Conservation (phyloP, 176 grass and related monocot genomes). For the Stipa capillata region DNA sequence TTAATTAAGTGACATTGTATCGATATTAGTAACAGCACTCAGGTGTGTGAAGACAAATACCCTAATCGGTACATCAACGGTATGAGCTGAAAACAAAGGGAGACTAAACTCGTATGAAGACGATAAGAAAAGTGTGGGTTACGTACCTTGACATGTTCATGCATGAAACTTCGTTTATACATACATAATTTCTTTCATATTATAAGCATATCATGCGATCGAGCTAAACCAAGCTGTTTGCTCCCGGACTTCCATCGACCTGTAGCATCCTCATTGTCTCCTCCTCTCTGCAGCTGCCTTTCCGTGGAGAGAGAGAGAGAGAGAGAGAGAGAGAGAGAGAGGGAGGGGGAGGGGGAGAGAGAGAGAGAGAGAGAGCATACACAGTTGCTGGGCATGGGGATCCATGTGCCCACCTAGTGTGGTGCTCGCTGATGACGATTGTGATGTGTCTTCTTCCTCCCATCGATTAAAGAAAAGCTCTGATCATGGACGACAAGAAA, state of each 20-base stretch:
- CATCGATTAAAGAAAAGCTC: slow-evolving; percentile 35
- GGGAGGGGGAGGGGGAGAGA: no score
- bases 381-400: not conserved
- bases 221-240: not conserved
- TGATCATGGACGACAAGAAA: slow-evolving; percentile 44
- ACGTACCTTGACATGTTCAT: not conserved
- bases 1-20: no score
- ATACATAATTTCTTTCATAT: not conserved
- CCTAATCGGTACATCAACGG: not conserved
- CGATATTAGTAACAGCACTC: no score
- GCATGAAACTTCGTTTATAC: not conserved
- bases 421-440: slow-evolving; percentile 32
- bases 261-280: not conserved
- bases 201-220: not conserved
- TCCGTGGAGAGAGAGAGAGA: not conserved
- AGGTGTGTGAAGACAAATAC: no score
- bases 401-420: slow-evolving; percentile 8
- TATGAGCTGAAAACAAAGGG: not conserved
- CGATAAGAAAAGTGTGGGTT: not conserved
- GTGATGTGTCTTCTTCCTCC: slow-evolving; percentile 31
- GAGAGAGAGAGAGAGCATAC: no score
- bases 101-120: not conserved
- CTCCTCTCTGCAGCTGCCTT: not conserved
- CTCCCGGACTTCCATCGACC: not conserved
- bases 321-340: not conserved